Evolutionary conservation across 2,329 filamentous ascomycete genomes (phyloP).

Genomic region (Emergomyces orientalis): DNA sequence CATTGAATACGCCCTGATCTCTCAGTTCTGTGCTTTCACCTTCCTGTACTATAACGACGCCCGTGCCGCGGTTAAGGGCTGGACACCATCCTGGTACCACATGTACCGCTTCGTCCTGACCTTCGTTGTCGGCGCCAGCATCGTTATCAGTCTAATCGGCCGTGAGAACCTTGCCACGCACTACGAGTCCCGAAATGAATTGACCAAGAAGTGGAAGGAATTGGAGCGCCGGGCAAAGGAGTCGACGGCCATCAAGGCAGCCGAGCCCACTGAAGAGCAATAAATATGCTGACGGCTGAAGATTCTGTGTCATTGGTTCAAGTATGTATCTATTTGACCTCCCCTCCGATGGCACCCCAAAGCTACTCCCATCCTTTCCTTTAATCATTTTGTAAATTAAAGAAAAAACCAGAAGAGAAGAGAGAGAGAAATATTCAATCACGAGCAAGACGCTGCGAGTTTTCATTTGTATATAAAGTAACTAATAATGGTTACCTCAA

Average conservation of each 20-base stretch:
- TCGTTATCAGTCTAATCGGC: slow-evolving; percentile 71
- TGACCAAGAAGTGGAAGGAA: slow-evolving; percentile 44
- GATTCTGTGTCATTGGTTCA: background rate
- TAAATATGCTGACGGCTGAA: slow-evolving; percentile 4
- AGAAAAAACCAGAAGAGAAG: background rate
- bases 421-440: background rate
- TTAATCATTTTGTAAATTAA: slow-evolving; percentile 2
- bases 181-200: slow-evolving; percentile 28
- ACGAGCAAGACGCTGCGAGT: slow-evolving; percentile 6
- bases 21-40: slow-evolving; percentile 77
- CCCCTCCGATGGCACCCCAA: background rate
- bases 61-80: slow-evolving; percentile 61
- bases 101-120: slow-evolving; percentile 89
- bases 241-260: slow-evolving; percentile 36
- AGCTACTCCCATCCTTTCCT: background rate
- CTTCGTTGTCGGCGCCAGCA: slow-evolving; percentile 73
- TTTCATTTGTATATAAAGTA: slow-evolving; percentile 3
- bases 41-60: slow-evolving; percentile 79
- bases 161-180: slow-evolving; percentile 60
- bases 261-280: slow-evolving; percentile 22
- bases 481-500: background rate
- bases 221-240: slow-evolving; percentile 41
- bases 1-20: slow-evolving; percentile 72
- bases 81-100: slow-evolving; percentile 76
- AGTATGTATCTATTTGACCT: background rate